phyloP scores from a whole-genome alignment of 1,284 basidiomycete genomes.

The Cryptococcus neoformans region DNA sequence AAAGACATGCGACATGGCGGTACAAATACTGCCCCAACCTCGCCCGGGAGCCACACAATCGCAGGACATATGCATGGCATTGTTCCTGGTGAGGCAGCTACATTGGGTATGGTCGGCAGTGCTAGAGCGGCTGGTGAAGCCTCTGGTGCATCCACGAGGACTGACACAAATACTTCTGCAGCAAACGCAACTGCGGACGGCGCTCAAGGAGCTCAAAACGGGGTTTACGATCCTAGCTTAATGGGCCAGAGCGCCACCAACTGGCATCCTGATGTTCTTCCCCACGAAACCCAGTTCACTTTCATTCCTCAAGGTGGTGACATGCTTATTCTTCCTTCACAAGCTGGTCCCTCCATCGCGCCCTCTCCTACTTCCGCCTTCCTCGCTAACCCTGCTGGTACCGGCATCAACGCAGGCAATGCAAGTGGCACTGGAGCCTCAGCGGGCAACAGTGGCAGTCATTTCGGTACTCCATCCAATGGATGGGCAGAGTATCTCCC shows the following conservation, averaged over 20 bases:
- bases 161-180: background rate
- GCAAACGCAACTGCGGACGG: background rate
- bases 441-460: slow-evolving; percentile 32
- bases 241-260: slow-evolving; percentile 22
- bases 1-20: slow-evolving; percentile 43
- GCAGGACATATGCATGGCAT: background rate
- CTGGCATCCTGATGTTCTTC: slow-evolving; percentile 33
- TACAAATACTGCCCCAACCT: slow-evolving; percentile 7
- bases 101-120: background rate
- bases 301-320: slow-evolving; percentile 47
- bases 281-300: slow-evolving; percentile 31
- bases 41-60: slow-evolving; percentile 10
- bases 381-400: slow-evolving; percentile 10
- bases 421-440: slow-evolving; percentile 12
- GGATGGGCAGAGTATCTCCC: slow-evolving; percentile 47
- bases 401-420: slow-evolving; percentile 2
- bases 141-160: background rate
- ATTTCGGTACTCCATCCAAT: slow-evolving; percentile 22
- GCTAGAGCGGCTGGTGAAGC: background rate
- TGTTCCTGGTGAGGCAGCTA: slow-evolving; percentile 2
- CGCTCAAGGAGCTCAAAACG: background rate
- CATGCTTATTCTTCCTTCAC: slow-evolving; percentile 47
- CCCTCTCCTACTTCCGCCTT: slow-evolving; percentile 35
- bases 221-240: slow-evolving; percentile 29
- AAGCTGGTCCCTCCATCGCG: slow-evolving; percentile 42